Evolutionary conservation across 345 rosid genomes (phyloP), one percentile per base, ranked within the genome.

Genomic region (Dovyalis caffra): DNA sequence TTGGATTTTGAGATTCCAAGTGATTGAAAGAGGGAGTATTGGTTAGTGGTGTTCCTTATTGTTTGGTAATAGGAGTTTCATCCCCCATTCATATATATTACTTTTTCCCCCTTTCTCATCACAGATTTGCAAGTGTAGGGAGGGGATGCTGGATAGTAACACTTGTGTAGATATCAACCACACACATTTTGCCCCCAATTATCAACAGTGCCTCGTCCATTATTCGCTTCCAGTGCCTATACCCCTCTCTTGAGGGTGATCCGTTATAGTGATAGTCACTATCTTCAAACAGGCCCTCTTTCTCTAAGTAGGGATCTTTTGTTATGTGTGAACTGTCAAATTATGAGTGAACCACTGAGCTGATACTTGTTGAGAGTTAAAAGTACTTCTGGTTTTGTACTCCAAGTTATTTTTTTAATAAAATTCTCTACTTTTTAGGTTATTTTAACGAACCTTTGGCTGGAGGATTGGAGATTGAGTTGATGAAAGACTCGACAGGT

Each of bases 391-490:
- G 53, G 28, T 38, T 49, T 25, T 38, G 11, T 14, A 25, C 58
- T 26, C n/a, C 16, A 29, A 23, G 2, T 64, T 3, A 14, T 25
- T 32, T 34, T 38, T 16, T 26, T 0, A 16, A n/a, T 28, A 33
- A 53, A 28, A 6, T n/a, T 23, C 21, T 31, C 3, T 58, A 16
- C 40, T 53, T 49, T 28, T 37, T 64, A 56, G 37, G 78, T 21
- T 16, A 32, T 45, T 45, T n/a, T 73, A 45, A 40, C 31, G 57
- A 65, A 63, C n/a, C 53, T 29, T 57, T 51, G 26, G 63, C 64
- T 64, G 66, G 76, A 71, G 64, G 1, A 34, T 16, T 10, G 69
- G 18, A 74, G 74, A 76, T 72, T 67, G 77, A 75, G 16, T 68
- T 16, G 73, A 35, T 33, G 66, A 43, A 62, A 31, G 72, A 26